Percentiles rank a stretch among this genome's conserved stretches.
phyloP scores from a whole-genome alignment of 2,329 filamentous ascomycete species.

The Thermothelomyces thermophilus region DNA sequence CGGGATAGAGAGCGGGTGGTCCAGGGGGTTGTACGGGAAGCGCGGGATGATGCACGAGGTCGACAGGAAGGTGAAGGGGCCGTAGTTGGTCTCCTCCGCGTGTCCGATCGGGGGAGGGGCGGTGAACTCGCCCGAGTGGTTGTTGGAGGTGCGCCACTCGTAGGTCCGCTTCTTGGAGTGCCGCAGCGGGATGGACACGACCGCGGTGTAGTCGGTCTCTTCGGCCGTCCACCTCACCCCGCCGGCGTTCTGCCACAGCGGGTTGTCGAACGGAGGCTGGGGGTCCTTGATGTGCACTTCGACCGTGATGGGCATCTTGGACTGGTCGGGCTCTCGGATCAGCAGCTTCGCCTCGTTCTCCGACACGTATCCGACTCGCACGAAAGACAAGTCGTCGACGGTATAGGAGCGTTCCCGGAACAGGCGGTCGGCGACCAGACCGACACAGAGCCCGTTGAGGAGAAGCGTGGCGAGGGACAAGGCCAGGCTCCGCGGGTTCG shows the following conservation, averaged over 20 bases:
- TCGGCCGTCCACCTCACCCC: conserved; percentile 60
- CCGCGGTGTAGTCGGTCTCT: conserved; percentile 74
- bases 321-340: conserved; percentile 72
- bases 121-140: conserved; percentile 74
- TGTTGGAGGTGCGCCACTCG: conserved; percentile 80
- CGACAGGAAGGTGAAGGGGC: conserved; percentile 81
- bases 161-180: conserved; percentile 68
- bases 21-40: conserved; percentile 80
- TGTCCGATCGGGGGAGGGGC: conserved; percentile 67
- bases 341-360: conserved; percentile 72
- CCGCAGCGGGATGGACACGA: conserved; percentile 56
- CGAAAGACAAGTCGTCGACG: conserved; percentile 72
- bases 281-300: conserved; percentile 54
- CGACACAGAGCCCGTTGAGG: conserved; percentile 64
- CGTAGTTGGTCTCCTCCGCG: conserved; percentile 52
- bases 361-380: conserved; percentile 81
- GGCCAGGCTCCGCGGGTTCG: conserved; percentile 61
- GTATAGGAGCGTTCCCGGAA: conserved; percentile 69
- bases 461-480: conserved; percentile 62
- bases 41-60: conserved; percentile 89
- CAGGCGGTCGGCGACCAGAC: conserved; percentile 69
- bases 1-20: conserved; percentile 74
- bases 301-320: conserved; percentile 68
- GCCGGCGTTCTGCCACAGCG: conserved; percentile 61
- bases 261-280: conserved; percentile 45